Base-by-base conservation (phyloP, 495 filamentous ascomycete genomes). In the Trichoderma erinaceum region DNA sequence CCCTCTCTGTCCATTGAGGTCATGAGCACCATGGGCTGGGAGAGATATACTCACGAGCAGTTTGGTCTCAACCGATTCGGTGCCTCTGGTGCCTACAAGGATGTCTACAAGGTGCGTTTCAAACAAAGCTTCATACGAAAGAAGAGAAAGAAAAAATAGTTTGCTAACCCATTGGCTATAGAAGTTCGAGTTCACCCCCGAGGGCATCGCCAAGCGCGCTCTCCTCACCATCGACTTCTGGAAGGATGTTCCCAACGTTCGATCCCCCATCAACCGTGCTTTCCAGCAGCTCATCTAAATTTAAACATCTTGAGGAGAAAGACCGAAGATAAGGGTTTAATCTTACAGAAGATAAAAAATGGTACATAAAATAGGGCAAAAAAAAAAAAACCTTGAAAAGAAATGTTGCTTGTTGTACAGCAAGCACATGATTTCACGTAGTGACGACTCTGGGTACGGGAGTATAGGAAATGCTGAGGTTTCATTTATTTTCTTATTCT, bases 131-230 rank as follows among this genome's bases (percentile, higher is more conserved):
- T 7, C 7, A 38, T 38, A 38, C 35, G 35, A 10, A 38, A 38
- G 29, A 38, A 38, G 35, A 52, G 25, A 1, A 52, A 23, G 48
- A 23, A 18, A 25, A 32, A 32, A 61, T 16, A 56, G 41, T 8
- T 44, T 71, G 63, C 75, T 82, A 75, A 82, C 70, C 41, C 70
- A 71, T 41, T 68, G 5, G 41, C 23, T 74, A 76, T 69, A 96
- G 90, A 98, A 97, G 86, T 99, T 99, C 84, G 96, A 97, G 80
- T 97, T 99, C 85, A 98, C 93, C 41, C 89, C 96, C 52, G 92
- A 96, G 80, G 95, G 95, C 68, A 89, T 99, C 77, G 85, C 90
- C 81, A 97, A 97, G 88, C 92, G 96, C 78, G 95, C 93, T 67
- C 73, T 91, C 66, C 87, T 88, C 70, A 99, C 95, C 67, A 84